Base-by-base conservation (phyloP, 768 basidiomycete species). In the Leccinum olivaceopallidum region DNA sequence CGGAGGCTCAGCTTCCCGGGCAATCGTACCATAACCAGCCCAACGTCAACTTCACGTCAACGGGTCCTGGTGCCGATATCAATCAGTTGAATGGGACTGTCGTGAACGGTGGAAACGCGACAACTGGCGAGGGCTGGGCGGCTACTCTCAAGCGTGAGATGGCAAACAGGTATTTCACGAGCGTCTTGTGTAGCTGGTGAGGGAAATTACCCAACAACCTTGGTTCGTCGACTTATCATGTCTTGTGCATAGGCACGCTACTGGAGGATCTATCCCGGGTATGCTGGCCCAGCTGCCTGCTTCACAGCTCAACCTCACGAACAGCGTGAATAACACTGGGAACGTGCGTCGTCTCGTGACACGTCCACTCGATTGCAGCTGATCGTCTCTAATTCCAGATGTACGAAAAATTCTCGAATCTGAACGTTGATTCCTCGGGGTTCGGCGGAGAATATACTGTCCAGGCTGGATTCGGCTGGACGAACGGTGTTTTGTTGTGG, bases 391-490 rank as follows among this genome's bases (percentile, higher is more conserved):
- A 12, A 26, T 48, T 49, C 1, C 65, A 93, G 87, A 93, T 94
- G 90, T 94, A 86, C 63, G 92, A 94, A 73, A 92, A 94, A 73
- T 94, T 94, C 76, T 93, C 91, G 4, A 83, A 81, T 47, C 70
- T 85, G 10, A 87, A 96, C 59, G 81, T 94, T 34, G 88, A 92
- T 73, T 88, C 86, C 3, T 87, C 89, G 3, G 93, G 92, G 6
- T 76, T 77, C 13, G 93, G 92, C 7, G 93, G 93, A 26, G 93
- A 95, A 78, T 96, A 97, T 66, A 89, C 86, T 3, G 94, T 95
- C 4, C 91, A 94, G 75, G 85, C 83, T 14, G 91, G 92, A 22
- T 94, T 94, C 68, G 91, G 92, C 18, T 95, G 93, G 92, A 93
- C 91, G 47, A 94, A 94, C 66, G 92, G 92, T 20, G 90, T 87